Evolutionary conservation across 768 basidiomycete genomes (phyloP), one percentile per base, ranked within the genome.

Genomic region (Collybiopsis luxurians): DNA sequence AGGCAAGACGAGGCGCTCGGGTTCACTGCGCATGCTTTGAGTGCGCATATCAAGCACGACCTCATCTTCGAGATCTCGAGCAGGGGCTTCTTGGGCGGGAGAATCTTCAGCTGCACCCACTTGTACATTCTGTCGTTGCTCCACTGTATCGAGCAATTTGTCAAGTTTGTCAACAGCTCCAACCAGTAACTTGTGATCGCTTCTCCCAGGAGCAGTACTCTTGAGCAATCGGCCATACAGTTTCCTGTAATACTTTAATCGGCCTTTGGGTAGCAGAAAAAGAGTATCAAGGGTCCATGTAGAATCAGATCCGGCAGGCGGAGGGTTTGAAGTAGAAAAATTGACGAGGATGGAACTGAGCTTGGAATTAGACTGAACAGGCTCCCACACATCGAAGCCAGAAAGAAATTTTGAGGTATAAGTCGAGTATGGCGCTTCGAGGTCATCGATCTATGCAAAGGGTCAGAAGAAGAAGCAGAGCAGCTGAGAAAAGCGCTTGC

Each of bases 231-330:
- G 84, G 50, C 82, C 79, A 67, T 98, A 98, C 0, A 98, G 78
- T 68, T 90, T 95, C 66, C 85, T 86, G 76, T 98, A 98, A 71
- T 99, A 98, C 64, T 85, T 86, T 56, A 99, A 73, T 42, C 97
- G 84, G 13, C 77, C 76, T 65, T 86, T 89, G 0, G 97, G 97
- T 9, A 98, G 80, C 12, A 89, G 73, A 75, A 99, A 99, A 21
- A 98, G 77, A 7, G 83, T 74, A 66, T 98, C 96, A 13, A 98
- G 75, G 0, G 92, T 90, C 92, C 95, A 97, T 4, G 71, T 67
- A 5, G 74, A 65, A 56, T 78, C 73, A 3, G 68, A 53, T 30
- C 75, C 69, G 12, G 78, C 70, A 44, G 69, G 67, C 15, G 68
- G 64, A 3, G 88, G 87, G 60, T 74, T 82, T 31, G 81, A 68